A percentile compares a stretch with the other conserved stretches of the same genome.
Evolutionary conservation across 345 rosid species (phyloP).

Genomic region (Combretum micranthum): DNA sequence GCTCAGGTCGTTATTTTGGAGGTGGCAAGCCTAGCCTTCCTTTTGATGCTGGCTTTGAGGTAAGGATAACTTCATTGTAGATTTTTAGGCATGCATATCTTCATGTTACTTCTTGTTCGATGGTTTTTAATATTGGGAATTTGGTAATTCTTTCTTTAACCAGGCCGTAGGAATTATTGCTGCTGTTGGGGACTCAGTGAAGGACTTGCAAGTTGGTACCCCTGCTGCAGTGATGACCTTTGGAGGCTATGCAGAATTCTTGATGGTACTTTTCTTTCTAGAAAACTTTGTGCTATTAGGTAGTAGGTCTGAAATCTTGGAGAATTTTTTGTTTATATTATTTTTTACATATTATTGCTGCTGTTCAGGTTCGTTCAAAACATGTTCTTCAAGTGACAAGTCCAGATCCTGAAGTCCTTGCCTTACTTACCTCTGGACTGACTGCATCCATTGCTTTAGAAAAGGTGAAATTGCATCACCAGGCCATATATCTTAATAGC

Average conservation of each 20-base stretch:
- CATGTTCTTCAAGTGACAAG: constrained; percentile 82
- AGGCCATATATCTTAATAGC: too few species aligned
- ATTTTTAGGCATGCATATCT: too few species aligned
- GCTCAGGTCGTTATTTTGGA: constrained; percentile 85
- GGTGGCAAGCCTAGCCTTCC: constrained; percentile 67
- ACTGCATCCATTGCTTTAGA: constrained; percentile 93
- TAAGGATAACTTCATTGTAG: constrained; percentile 7
- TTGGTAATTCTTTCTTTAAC: constrained; percentile 8
- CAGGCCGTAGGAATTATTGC: constrained; percentile 93
- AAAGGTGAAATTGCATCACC: constrained; percentile 36
- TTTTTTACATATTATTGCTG: constrained; percentile 6
- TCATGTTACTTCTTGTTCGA: too few species aligned
- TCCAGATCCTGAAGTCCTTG: constrained; percentile 96
- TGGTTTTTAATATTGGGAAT: background rate
- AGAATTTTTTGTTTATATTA: background rate
- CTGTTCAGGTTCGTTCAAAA: constrained; percentile 56
- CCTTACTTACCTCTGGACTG: constrained; percentile 97
- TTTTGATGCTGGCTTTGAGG: constrained; percentile 98
- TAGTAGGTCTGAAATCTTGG: too few species aligned
- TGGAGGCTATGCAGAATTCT: constrained; percentile 86
- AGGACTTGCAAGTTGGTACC: constrained; percentile 64
- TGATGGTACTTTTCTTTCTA: constrained; percentile 27
- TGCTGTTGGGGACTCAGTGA: constrained; percentile 78
- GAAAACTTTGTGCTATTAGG: too few species aligned
- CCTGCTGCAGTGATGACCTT: constrained; percentile 90